Conservation (phyloP, 805 yeast species). For the Saturnispora ahearnii region DNA sequence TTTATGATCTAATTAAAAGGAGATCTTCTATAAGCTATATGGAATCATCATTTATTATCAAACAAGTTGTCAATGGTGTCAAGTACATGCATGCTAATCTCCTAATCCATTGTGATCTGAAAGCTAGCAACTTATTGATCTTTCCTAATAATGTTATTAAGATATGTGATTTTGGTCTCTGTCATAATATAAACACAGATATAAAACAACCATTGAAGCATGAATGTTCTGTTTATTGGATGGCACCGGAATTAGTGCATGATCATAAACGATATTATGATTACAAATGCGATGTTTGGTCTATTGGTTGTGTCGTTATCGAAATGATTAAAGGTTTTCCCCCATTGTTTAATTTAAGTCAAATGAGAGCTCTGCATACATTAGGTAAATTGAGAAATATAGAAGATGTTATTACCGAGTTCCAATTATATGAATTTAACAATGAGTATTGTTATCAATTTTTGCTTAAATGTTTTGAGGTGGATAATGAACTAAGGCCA, state of each 20-base stretch:
- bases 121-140: conserved; percentile 63
- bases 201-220: conserved; percentile 20
- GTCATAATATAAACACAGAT: conserved; percentile 19
- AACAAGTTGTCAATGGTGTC: background rate
- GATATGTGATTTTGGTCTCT: conserved; percentile 73
- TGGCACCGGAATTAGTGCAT: conserved; percentile 92
- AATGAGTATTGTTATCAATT: conserved; percentile 30
- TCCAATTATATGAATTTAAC: background rate
- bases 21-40: background rate
- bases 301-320: conserved; percentile 88
- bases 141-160: conserved; percentile 46
- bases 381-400: conserved; percentile 71
- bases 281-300: conserved; percentile 86
- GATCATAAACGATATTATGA: conserved; percentile 49
- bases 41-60: background rate
- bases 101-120: conserved; percentile 69
- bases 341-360: conserved; percentile 69
- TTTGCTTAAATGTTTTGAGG: conserved; percentile 58
- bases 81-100: conserved; percentile 37
- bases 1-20: conserved; percentile 1
- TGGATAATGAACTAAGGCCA: conserved; percentile 28
- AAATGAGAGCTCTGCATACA: conserved; percentile 76
- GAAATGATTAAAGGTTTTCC: conserved; percentile 83
- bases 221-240: conserved; percentile 94
- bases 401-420: conserved; percentile 42